Percentiles rank a stretch among this genome's conserved stretches.
phyloP scores from a whole-genome alignment of 2,329 filamentous ascomycete species.

The Colletotrichum navitas region DNA sequence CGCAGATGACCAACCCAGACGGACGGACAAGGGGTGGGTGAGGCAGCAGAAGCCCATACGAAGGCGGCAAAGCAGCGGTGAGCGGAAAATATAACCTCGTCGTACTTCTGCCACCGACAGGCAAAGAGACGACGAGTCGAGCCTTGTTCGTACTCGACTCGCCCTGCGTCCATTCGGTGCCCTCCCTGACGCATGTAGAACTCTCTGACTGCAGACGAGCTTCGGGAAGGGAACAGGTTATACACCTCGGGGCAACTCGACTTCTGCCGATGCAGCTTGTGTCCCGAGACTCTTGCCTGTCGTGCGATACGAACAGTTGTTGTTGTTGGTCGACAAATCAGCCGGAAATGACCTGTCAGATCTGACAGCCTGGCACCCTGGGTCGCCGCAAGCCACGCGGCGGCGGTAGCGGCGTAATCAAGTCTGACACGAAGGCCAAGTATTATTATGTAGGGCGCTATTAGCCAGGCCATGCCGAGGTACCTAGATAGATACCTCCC shows the following conservation, averaged over 20 bases:
- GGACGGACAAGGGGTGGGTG: constrained; percentile 12
- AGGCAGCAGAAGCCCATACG: constrained; percentile 19
- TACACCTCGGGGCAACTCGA: background rate
- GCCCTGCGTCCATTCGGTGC: background rate
- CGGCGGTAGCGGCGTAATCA: constrained; percentile 9
- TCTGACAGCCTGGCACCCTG: constrained; percentile 31
- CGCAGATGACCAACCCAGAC: constrained; percentile 23
- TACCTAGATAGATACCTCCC: background rate
- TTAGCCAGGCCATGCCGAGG: background rate
- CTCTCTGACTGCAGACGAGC: background rate
- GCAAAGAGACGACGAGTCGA: background rate
- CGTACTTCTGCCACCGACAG: background rate
- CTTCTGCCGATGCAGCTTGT: constrained; percentile 6
- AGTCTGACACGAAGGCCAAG: constrained; percentile 8
- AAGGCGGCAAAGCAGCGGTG: constrained; percentile 41
- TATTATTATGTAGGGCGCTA: constrained; percentile 6
- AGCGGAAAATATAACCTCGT: constrained; percentile 38
- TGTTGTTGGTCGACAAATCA: constrained; percentile 32
- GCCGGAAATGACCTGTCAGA: constrained; percentile 34
- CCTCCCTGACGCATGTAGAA: background rate
- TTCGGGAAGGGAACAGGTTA: background rate
- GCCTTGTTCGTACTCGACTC: constrained; percentile 12
- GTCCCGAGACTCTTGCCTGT: background rate
- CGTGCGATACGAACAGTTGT: constrained; percentile 24
- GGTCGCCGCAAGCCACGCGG: constrained; percentile 32